Conservation (phyloP, 768 basidiomycete genomes). For the Tephrocybe rancida region DNA sequence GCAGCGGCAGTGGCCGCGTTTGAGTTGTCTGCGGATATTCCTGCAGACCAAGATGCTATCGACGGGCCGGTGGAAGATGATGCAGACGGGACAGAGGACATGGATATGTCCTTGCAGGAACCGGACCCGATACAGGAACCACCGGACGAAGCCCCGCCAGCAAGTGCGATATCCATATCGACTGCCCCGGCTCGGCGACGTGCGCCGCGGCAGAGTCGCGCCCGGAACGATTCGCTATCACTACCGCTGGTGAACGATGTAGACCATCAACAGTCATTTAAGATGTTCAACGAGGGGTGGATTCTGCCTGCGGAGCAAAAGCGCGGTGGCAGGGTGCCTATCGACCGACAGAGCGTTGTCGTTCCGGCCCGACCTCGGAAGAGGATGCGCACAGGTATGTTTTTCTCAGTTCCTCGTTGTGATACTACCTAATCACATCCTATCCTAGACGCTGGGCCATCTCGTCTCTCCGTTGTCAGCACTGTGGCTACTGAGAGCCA, state of each 20-base stretch:
- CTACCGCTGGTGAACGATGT: slow-evolving; percentile 72
- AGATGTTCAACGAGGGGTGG: slow-evolving; percentile 86
- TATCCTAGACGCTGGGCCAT: slow-evolving; percentile 37
- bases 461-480: slow-evolving; percentile 48
- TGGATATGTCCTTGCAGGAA: slow-evolving; percentile 11
- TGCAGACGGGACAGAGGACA: slow-evolving; percentile 17
- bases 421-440: not conserved
- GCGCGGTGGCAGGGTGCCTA: slow-evolving; percentile 56
- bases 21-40: slow-evolving; percentile 18
- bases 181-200: slow-evolving; percentile 27
- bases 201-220: slow-evolving; percentile 2
- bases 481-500: slow-evolving; percentile 50
- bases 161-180: slow-evolving; percentile 41
- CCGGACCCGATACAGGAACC: not conserved
- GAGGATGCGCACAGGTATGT: slow-evolving; percentile 47
- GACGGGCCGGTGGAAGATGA: not conserved
- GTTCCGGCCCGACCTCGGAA: slow-evolving; percentile 56
- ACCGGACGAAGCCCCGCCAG: slow-evolving; percentile 33
- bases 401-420: slow-evolving; percentile 15
- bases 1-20: not conserved
- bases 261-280: slow-evolving; percentile 73
- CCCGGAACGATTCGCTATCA: slow-evolving; percentile 40
- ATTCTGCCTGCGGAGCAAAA: slow-evolving; percentile 77
- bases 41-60: not conserved
- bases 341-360: slow-evolving; percentile 42